Conservation (phyloP, 192 early-diverging fungal species). For the Phycomyces nitens region DNA sequence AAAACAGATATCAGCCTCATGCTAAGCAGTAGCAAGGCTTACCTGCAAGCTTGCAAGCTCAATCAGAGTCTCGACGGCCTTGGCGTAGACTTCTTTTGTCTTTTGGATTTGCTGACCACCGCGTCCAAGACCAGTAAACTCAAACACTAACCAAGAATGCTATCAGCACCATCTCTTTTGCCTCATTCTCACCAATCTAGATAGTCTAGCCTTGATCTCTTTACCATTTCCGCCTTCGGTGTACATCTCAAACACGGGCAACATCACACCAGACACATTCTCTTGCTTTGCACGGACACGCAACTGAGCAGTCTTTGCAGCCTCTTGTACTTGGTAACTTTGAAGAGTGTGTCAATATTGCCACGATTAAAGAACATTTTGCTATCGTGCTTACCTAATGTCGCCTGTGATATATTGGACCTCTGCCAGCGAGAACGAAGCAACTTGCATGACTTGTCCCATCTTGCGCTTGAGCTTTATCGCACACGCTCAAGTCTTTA, state of each 20-base stretch:
- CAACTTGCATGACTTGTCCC: conserved; percentile 98
- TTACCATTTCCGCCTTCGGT: conserved; percentile 86
- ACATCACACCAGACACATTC: conserved; percentile 96
- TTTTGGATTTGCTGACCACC: conserved; percentile 97
- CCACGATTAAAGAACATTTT: not conserved
- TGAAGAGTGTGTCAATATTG: not conserved
- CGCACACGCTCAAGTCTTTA: not conserved
- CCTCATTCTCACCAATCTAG: no score
- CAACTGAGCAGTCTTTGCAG: conserved; percentile 86
- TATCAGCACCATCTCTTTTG: no score
- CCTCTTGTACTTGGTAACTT: conserved; percentile 95
- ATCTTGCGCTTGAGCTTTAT: conserved; percentile 93
- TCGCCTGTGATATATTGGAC: conserved; percentile 97
- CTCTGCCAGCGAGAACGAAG: conserved; percentile 96
- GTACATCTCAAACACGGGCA: conserved; percentile 90
- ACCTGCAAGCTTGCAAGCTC: conserved; percentile 98
- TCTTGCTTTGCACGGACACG: conserved; percentile 90
- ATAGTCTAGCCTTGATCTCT: no score
- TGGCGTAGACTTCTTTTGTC: conserved; percentile 90
- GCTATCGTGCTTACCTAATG: conserved; percentile 60
- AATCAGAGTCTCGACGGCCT: conserved; percentile 92
- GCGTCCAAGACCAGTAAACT: conserved; percentile 96
- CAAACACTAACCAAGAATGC: conserved; percentile 73
- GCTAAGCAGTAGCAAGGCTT: conserved; percentile 4
- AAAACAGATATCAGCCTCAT: conserved; percentile 5